Percentiles rank a stretch among this genome's conserved stretches.
These are phyloP conservation scores for Globisporangium radiosum DNA, from an alignment of 352 stramenopile genomes.

Conservation along the genomic window DNA sequence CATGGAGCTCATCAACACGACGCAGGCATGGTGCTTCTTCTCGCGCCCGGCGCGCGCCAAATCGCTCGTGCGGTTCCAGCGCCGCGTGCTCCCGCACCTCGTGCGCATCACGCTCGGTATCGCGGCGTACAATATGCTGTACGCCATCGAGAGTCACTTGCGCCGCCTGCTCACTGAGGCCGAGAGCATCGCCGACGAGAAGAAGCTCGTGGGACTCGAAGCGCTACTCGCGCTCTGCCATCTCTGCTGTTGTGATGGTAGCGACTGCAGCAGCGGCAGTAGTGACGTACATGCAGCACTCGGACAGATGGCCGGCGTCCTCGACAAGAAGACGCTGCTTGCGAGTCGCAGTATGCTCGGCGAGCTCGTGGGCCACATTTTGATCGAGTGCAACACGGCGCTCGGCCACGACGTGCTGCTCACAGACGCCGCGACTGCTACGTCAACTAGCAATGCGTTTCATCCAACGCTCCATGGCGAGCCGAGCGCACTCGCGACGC, in stretches of 20 bases:
- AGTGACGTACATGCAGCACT: neutral
- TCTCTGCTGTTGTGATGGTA: neutral
- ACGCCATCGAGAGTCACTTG: slow-evolving; percentile 61
- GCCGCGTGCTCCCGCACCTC: slow-evolving; percentile 32
- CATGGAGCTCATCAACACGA: slow-evolving; percentile 81
- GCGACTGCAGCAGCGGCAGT: neutral
- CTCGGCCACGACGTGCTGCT: slow-evolving; percentile 33
- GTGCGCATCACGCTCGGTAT: slow-evolving; percentile 51
- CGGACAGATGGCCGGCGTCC: neutral
- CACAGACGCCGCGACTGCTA: slow-evolving; percentile 1
- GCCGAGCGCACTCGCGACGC: slow-evolving; percentile 6
- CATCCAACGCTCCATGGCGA: neutral
- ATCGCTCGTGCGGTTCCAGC: slow-evolving; percentile 26
- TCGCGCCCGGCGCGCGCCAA: slow-evolving; percentile 31
- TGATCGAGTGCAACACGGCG: slow-evolving; percentile 64
- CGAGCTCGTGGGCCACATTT: slow-evolving; percentile 51
- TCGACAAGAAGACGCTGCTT: slow-evolving; percentile 36
- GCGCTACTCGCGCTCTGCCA: slow-evolving; percentile 24
- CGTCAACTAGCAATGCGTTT: too few relatives aligned
- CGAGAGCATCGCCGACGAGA: slow-evolving; percentile 60
- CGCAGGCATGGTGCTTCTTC: slow-evolving; percentile 76
- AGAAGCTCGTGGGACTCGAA: slow-evolving; percentile 64
- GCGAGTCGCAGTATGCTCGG: slow-evolving; percentile 27
- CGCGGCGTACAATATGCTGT: slow-evolving; percentile 63
- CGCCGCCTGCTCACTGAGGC: slow-evolving; percentile 48